These are phyloP conservation scores for Phragmites australis DNA, from an alignment of 176 grass and related monocot genomes.

Conservation along the genomic window DNA sequence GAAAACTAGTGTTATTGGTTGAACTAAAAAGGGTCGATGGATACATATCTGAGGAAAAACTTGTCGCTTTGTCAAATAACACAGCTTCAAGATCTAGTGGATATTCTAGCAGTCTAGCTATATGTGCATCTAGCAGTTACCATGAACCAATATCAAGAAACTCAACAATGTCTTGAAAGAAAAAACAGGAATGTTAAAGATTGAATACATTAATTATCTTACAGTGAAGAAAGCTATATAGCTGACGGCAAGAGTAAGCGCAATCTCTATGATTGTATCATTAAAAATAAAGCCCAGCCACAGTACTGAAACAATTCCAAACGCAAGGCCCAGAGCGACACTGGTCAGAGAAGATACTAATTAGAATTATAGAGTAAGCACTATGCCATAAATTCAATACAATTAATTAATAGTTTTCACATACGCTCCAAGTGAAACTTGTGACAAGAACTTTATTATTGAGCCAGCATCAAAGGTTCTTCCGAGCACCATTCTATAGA, in stretches of 20 bases:
- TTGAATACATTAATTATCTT: constrained; percentile 34
- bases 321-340: constrained; percentile 80
- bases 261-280: constrained; percentile 93
- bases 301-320: constrained; percentile 85
- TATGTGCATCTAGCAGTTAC: background rate
- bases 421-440: constrained; percentile 97
- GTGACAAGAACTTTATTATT: constrained; percentile 80
- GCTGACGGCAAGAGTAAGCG: constrained; percentile 92
- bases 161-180: background rate
- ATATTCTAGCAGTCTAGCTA: background rate
- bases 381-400: background rate
- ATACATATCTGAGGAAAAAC: background rate
- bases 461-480: constrained; percentile 66
- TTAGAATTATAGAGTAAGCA: constrained; percentile 6
- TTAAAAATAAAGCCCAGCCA: constrained; percentile 98
- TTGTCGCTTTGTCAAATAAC: background rate
- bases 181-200: constrained; percentile 7
- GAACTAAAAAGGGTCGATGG: too few relatives aligned
- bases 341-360: constrained; percentile 52
- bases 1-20: too few relatives aligned
- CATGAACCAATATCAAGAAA: background rate
- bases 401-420: constrained; percentile 35
- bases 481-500: constrained; percentile 88
- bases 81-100: background rate
- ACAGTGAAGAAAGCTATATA: constrained; percentile 97